A percentile compares a stretch with the other conserved stretches of the same genome.
These are phyloP conservation scores for Chlamydomonas sp. DNA, from an alignment of 139 green algal species.

Conservation along the genomic window DNA sequence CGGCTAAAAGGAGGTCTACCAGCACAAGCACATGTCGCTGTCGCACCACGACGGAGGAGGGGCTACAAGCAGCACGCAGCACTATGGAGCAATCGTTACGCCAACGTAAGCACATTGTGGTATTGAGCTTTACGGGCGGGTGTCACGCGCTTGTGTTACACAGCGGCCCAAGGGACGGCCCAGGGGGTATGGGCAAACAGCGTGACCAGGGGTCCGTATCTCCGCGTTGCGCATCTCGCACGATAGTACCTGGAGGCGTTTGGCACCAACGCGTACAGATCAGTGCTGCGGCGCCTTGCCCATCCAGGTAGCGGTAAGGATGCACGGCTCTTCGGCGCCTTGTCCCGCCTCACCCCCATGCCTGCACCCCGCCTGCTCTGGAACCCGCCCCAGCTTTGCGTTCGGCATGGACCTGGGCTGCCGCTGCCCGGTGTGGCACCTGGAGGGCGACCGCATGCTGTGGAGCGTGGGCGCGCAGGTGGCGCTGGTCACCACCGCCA, in stretches of 20 bases:
- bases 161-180: not conserved
- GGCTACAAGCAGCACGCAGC: not conserved
- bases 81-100: conserved; percentile 43
- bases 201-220: not conserved
- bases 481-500: conserved; percentile 8
- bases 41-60: not conserved
- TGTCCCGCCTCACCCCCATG: not conserved
- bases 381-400: conserved; percentile 24
- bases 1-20: not conserved
- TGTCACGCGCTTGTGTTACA: not conserved
- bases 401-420: conserved; percentile 38
- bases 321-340: too few relatives aligned
- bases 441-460: conserved; percentile 44
- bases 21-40: not conserved
- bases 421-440: conserved; percentile 26
- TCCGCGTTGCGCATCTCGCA: not conserved
- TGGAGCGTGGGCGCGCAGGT: conserved; percentile 35
- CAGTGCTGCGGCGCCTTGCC: too few relatives aligned
- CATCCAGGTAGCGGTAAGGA: too few relatives aligned
- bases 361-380: not conserved
- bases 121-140: not conserved
- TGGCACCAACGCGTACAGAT: not conserved
- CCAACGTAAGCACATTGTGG: conserved; percentile 7
- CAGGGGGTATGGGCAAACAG: not conserved
- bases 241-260: not conserved